phyloP scores from a whole-genome alignment of 2,329 filamentous ascomycete species.

The Phaeosphaeria sp. region DNA sequence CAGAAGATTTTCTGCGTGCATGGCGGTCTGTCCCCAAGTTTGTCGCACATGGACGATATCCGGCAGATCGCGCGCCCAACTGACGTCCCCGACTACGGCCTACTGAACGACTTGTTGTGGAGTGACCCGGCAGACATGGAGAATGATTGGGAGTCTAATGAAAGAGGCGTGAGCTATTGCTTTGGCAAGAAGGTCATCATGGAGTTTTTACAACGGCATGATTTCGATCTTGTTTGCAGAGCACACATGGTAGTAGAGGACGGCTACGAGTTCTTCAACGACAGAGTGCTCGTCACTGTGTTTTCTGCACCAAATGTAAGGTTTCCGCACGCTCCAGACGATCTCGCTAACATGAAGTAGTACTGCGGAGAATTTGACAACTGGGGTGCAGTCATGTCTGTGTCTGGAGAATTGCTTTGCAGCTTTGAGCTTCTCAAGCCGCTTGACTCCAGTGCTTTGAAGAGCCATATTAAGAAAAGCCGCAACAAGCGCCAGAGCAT shows the following conservation, averaged over 20 bases:
- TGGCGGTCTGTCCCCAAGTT: conserved; percentile 87
- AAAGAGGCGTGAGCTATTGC: conserved; percentile 95
- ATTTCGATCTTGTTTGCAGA: conserved; percentile 96
- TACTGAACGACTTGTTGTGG: conserved; percentile 95
- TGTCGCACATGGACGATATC: conserved; percentile 98
- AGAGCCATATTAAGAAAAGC: conserved; percentile 99
- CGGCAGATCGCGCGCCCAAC: conserved; percentile 94
- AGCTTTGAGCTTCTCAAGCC: conserved; percentile 98
- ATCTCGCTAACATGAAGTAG: conserved; percentile 54
- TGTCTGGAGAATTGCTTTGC: conserved; percentile 89
- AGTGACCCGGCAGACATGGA: conserved; percentile 98
- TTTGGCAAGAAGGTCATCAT: conserved; percentile 99
- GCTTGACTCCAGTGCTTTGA: conserved; percentile 91
- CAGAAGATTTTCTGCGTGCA: conserved; percentile 99
- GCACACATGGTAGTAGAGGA: conserved; percentile 99
- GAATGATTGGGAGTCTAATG: conserved; percentile 96
- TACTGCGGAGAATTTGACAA: conserved; percentile 99
- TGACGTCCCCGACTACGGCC: conserved; percentile 94
- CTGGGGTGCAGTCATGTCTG: conserved; percentile 98
- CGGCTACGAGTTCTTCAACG: conserved; percentile 98
- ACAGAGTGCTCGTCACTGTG: conserved; percentile 92
- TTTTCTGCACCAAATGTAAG: conserved; percentile 97
- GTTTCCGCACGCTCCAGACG: background rate
- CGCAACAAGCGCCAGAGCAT: conserved; percentile 93
- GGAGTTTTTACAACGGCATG: conserved; percentile 91